Evolutionary conservation across 73 alveolate genomes (phyloP).

Genomic region (Symbiodinium natans): DNA sequence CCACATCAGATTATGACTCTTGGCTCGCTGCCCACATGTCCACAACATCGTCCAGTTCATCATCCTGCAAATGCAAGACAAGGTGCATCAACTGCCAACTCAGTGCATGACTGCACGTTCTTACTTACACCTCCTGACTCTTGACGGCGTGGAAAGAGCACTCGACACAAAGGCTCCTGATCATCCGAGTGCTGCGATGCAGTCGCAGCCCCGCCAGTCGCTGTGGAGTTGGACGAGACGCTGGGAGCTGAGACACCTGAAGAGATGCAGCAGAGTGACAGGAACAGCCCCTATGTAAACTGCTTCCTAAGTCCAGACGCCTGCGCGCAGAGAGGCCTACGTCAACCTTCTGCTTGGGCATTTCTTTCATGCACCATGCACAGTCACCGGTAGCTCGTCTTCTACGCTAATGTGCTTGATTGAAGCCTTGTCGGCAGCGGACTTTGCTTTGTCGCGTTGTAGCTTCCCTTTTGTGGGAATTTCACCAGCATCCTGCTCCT

Average conservation of each 20-base stretch:
- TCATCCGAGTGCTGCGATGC: constrained; percentile 19
- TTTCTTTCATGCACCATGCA: no score
- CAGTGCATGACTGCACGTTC: not conserved
- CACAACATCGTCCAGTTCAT: constrained; percentile 37
- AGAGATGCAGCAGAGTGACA: not conserved
- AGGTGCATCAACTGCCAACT: no score
- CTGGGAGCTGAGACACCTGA: not conserved
- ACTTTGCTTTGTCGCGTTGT: no score
- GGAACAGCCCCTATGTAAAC: not conserved
- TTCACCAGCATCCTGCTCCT: no score
- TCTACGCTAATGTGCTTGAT: no score
- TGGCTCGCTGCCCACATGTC: constrained; percentile 57
- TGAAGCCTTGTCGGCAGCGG: no score
- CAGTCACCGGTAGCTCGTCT: no score
- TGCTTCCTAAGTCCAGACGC: not conserved
- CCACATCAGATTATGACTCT: not conserved
- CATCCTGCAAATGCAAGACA: constrained; percentile 6
- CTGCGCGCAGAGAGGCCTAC: no score
- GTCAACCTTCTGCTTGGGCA: no score
- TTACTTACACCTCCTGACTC: not conserved
- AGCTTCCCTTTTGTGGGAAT: no score
- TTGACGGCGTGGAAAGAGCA: not conserved
- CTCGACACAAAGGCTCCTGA: not conserved
- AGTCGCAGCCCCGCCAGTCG: constrained; percentile 18
- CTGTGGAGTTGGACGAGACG: constrained; percentile 10